Evolutionary conservation across 2,329 filamentous ascomycete species (phyloP).

Genomic region (Ilyonectria destructans): DNA sequence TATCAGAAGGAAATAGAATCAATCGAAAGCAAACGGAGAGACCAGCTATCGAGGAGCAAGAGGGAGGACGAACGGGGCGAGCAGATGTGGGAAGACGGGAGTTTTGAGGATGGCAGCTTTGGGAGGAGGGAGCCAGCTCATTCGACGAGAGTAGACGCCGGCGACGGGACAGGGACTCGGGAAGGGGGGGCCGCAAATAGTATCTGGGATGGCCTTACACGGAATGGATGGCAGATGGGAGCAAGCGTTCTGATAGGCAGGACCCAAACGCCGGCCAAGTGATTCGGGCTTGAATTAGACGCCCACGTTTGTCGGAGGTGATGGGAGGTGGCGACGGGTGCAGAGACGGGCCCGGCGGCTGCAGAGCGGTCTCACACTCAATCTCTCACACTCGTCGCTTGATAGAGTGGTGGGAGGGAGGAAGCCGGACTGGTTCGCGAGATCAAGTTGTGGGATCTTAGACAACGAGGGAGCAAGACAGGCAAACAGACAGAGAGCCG

Average conservation of each 20-base stretch:
- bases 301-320: conserved; percentile 43
- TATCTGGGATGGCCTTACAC: conserved; percentile 48
- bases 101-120: conserved; percentile 65
- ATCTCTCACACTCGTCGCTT: conserved; percentile 11
- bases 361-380: conserved; percentile 31
- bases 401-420: conserved; percentile 5
- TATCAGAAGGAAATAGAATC: conserved; percentile 50
- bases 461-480: not conserved
- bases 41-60: conserved; percentile 70
- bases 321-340: conserved; percentile 23
- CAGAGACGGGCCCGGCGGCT: conserved; percentile 38
- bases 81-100: conserved; percentile 60
- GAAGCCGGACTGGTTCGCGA: not conserved
- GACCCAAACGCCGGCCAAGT: conserved; percentile 42
- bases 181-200: conserved; percentile 48
- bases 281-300: conserved; percentile 48
- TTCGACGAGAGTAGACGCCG: conserved; percentile 57
- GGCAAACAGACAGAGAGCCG: not conserved
- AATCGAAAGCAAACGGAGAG: conserved; percentile 63
- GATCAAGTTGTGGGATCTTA: not conserved
- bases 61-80: conserved; percentile 55
- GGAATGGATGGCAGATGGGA: conserved; percentile 2
- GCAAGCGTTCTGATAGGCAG: conserved; percentile 50
- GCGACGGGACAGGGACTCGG: conserved; percentile 50
- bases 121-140: conserved; percentile 50